A percentile compares a stretch with the other conserved stretches of the same genome.
phyloP scores from a whole-genome alignment of 495 filamentous ascomycete genomes.

The Trichoderma parareesei region DNA sequence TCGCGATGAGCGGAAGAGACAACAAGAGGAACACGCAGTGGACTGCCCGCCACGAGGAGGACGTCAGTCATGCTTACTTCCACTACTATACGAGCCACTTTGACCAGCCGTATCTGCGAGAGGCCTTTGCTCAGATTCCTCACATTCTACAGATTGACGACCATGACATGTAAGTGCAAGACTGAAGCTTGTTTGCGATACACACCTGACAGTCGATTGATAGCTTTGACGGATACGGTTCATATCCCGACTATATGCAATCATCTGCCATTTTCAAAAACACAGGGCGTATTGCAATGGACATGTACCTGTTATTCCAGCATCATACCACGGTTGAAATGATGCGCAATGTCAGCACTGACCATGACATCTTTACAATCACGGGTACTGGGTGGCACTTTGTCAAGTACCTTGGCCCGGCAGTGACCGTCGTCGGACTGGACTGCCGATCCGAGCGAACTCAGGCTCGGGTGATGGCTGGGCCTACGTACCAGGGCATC shows the following conservation, averaged over 20 bases:
- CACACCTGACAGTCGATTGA: not conserved
- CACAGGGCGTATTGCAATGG: slow-evolving; percentile 91
- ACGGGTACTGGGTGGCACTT: slow-evolving; percentile 98
- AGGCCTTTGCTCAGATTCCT: slow-evolving; percentile 95
- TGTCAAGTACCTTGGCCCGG: slow-evolving; percentile 89
- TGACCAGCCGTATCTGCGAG: slow-evolving; percentile 85
- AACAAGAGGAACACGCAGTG: slow-evolving; percentile 82
- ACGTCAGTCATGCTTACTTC: slow-evolving; percentile 92
- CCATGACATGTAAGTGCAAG: slow-evolving; percentile 84
- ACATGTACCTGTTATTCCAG: slow-evolving; percentile 99
- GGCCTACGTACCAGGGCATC: slow-evolving; percentile 91
- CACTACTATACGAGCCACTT: slow-evolving; percentile 98
- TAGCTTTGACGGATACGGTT: slow-evolving; percentile 96
- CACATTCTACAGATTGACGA: slow-evolving; percentile 90
- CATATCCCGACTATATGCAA: slow-evolving; percentile 98
- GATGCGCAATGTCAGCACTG: slow-evolving; percentile 74
- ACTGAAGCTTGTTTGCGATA: not conserved
- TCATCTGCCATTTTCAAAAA: slow-evolving; percentile 96
- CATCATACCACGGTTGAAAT: slow-evolving; percentile 96
- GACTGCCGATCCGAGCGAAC: slow-evolving; percentile 90
- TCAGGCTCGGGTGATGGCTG: slow-evolving; percentile 85
- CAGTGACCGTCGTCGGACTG: slow-evolving; percentile 79
- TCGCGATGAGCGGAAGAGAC: slow-evolving; percentile 81
- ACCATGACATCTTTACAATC: slow-evolving; percentile 90
- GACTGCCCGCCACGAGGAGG: slow-evolving; percentile 91